Base-by-base conservation (phyloP, 345 rosid genomes). In the Reutealis trisperma region DNA sequence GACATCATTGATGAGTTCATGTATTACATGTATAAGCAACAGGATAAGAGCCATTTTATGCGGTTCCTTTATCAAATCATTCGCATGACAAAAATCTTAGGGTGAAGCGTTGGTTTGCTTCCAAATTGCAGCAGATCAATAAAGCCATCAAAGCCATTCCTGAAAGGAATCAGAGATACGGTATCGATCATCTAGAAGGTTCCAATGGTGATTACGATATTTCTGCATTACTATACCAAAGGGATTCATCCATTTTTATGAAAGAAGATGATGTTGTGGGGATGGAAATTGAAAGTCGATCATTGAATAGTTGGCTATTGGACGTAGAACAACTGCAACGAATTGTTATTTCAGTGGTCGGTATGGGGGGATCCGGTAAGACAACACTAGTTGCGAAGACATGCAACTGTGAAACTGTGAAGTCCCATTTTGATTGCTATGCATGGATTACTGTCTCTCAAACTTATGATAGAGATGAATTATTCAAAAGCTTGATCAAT, bases 381-480 rank as follows among this genome's bases (percentile, higher is more conserved):
- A 86, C 88, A 9, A 83, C 83, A 3, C 80, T 83, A 18, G 80
- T 83, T 18, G 86, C 83, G 1, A 81, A 77, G 21, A 69, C 78
- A 30, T 86, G 71, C n/a, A 83, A 81, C 25, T 73, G 75, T 15
- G 74, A 69, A 24, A 59, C 10, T 3, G 75, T 83, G 5, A 83
- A 81, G 15, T 75, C 57, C 10, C 76, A 77, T 72, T 81, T 86
- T 34, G 82, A 75, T 8, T 86, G 76, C 45, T 59, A 71, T 59
- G 86, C 84, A 47, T 83, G 88, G 85, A 75, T 79, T 18, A 81
- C 88, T 30, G 78, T 83, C 72, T 86, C 85, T 0, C 86, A 82
- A 66, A 70, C 51, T 8, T 47, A 47, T 14, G 9, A 0, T 2
- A 47, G 51, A 47, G 51, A 47, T 47, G 51, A 5, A 8, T 47